Base-by-base conservation (phyloP, 768 basidiomycete species). In the Amanita exitialis region DNA sequence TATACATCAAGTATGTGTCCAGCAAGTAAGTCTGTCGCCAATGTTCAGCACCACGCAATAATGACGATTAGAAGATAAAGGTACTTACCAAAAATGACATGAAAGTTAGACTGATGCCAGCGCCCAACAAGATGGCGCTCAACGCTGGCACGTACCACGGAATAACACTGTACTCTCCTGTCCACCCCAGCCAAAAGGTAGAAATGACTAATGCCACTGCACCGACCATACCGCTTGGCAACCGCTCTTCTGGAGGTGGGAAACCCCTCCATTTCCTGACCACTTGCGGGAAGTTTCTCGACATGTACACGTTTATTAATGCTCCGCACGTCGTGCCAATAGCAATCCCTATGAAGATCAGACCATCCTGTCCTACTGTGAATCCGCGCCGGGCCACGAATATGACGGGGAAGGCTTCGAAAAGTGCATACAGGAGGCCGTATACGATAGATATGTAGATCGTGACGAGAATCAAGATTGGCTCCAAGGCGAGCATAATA, bases 161-260 rank as follows among this genome's bases (percentile, higher is more conserved):
- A 18, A 83, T 61, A 44, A 62, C 66, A 4, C 66, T 51, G 53
- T 78, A 80, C 39, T 73, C 57, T 6, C 78, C 79, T 0, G 76
- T 74, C 80, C 79, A 82, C 1, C 75, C 79, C 37, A 87, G 73
- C 83, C 82, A 83, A 64, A 88, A 85, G 55, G 79, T 74, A 5
- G 77, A 73, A 18, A 76, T 44, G 18, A 78, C 72, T 23, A 85
- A 69, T 12, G 73, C 54, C 1, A 81, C 81, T 1, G 75, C 73
- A 20, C 72, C 73, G 44, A 82, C 58, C 73, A 85, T 79, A 0
- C 70, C 79, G 2, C 72, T 64, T 32, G 62, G 69, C 12, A 86
- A 65, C 41, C 83, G 69, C 46, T 77, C 68, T 61, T 88, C 85
- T 1, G 85, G 80, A 5, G 83, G 83, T 1, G 62, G 79, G 66